These are phyloP conservation scores for Alternaria ethzedia DNA, from an alignment of 2,329 filamentous ascomycete species.

Conservation along the genomic window DNA sequence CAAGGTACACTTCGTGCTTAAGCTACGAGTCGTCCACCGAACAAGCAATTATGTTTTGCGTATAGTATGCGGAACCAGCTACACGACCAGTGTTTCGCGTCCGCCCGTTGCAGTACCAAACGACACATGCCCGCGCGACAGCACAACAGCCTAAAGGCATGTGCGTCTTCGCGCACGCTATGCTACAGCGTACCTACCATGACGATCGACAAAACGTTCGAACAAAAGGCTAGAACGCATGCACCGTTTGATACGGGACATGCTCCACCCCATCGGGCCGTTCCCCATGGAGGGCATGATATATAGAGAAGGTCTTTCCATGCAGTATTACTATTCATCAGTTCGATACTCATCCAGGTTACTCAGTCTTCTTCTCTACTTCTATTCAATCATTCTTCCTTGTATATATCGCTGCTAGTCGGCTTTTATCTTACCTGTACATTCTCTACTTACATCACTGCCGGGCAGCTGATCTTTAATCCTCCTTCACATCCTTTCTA, in stretches of 20 bases:
- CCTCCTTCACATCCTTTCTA: conserved; percentile 1
- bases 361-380: conserved; percentile 9
- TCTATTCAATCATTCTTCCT: conserved; percentile 12
- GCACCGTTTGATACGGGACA: conserved; percentile 12
- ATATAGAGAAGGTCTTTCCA: conserved; percentile 14
- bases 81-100: conserved; percentile 28
- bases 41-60: neutral
- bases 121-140: conserved; percentile 19
- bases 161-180: conserved; percentile 14
- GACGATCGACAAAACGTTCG: neutral
- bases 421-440: conserved; percentile 17
- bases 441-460: conserved; percentile 25
- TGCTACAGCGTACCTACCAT: conserved; percentile 11
- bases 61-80: conserved; percentile 8
- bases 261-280: conserved; percentile 2
- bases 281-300: neutral
- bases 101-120: conserved; percentile 32
- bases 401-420: conserved; percentile 35
- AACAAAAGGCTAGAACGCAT: conserved; percentile 6
- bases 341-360: conserved; percentile 16
- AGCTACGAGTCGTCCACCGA: neutral
- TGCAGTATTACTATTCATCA: neutral
- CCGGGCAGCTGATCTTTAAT: conserved; percentile 30
- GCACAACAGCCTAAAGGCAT: conserved; percentile 27
- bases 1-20: neutral